A percentile compares a stretch with the other conserved stretches of the same genome.
Conservation (phyloP, 495 filamentous ascomycete genomes). For the Friedmanniomyces simplex region DNA sequence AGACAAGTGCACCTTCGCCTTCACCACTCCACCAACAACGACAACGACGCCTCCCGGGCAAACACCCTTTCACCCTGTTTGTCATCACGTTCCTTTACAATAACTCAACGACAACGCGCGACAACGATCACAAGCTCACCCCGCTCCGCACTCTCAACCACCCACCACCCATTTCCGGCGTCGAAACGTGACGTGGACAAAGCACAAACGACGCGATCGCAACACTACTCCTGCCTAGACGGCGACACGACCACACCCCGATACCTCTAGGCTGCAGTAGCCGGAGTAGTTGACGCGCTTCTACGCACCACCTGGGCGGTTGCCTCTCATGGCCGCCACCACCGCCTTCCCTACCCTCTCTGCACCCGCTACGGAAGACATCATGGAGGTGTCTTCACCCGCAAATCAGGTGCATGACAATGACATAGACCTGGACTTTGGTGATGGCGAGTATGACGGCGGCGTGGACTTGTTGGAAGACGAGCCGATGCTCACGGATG, state of each 20-base stretch:
- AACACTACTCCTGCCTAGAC: not conserved
- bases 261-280: not conserved
- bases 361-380: slow-evolving; percentile 35
- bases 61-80: too few species aligned
- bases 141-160: not conserved
- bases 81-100: not conserved
- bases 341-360: slow-evolving; percentile 16
- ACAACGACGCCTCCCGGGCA: too few species aligned
- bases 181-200: not conserved
- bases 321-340: slow-evolving; percentile 7
- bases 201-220: not conserved
- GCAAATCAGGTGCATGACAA: slow-evolving; percentile 45
- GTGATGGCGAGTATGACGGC: slow-evolving; percentile 57
- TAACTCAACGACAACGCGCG: too few species aligned
- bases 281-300: not conserved
- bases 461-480: slow-evolving; percentile 25
- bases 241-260: not conserved
- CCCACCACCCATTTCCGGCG: not conserved
- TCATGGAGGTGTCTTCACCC: slow-evolving; percentile 47
- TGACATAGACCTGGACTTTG: slow-evolving; percentile 60
- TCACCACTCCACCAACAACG: too few species aligned
- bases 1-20: too few species aligned
- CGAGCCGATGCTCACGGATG: slow-evolving; percentile 19
- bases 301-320: not conserved
- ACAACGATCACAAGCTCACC: too few species aligned